Evolutionary conservation across 305 asterid genomes (phyloP).

Genomic region (Fraxinus albicans): DNA sequence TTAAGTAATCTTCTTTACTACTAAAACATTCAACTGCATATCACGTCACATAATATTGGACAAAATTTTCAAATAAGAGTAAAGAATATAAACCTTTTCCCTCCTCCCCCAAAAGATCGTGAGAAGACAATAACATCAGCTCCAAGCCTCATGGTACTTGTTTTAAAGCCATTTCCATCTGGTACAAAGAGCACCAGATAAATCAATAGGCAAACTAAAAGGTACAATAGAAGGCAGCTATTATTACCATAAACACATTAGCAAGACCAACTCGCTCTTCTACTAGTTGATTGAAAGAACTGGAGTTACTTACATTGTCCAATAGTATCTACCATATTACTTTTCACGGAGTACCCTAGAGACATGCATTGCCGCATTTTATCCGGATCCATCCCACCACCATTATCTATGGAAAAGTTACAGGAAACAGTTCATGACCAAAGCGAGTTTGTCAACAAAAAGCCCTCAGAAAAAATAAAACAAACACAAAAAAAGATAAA

Average conservation of each 20-base stretch:
- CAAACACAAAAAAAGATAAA: background rate
- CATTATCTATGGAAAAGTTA: slow-evolving; percentile 55
- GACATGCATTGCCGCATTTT: slow-evolving; percentile 95
- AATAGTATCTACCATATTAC: slow-evolving; percentile 74
- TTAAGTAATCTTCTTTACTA: background rate
- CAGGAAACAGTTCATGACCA: slow-evolving; percentile 13
- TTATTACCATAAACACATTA: background rate
- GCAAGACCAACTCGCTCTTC: background rate
- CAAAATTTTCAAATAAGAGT: background rate
- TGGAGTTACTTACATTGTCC: slow-evolving; percentile 72
- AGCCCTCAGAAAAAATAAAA: background rate
- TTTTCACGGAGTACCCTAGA: slow-evolving; percentile 89
- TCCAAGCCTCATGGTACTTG: slow-evolving; percentile 99
- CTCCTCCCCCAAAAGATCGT: slow-evolving; percentile 52
- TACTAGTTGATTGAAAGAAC: background rate
- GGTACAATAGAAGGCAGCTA: background rate
- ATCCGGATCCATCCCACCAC: slow-evolving; percentile 96
- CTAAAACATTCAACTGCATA: background rate
- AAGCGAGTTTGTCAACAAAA: slow-evolving; percentile 11
- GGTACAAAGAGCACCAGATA: slow-evolving; percentile 23
- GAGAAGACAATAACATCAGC: slow-evolving; percentile 97
- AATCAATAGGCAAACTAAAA: slow-evolving; percentile 26
- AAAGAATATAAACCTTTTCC: slow-evolving; percentile 47
- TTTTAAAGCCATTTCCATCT: slow-evolving; percentile 99
- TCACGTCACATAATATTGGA: slow-evolving; percentile 4